Evolutionary conservation across 2,329 filamentous ascomycete genomes (phyloP), one percentile per base, ranked within the genome.

Genomic region (Penicillium sp.): DNA sequence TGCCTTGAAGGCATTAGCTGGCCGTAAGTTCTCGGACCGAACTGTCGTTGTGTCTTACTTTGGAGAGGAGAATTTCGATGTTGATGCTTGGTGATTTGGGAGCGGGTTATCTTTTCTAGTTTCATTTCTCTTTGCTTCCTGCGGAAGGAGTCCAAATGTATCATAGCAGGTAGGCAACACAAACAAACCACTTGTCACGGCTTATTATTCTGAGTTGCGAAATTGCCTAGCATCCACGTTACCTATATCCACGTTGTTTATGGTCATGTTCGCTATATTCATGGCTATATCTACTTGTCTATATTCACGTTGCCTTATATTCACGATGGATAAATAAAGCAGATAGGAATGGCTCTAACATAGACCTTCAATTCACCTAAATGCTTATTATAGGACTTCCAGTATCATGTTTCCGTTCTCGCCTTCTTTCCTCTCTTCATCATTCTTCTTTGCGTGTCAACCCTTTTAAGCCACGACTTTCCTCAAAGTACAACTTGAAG

Each of bases 1-100:
- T 69, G 96, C 95, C 8, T 81, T 99, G 55, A 87, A 89, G 68
- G 88, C 91, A n/a, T 81, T 99, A 66, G 95, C 96, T 29, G 95
- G 95, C 47, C 85, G 96, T 63, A 97, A 98, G 74, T 99, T 99
- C 73, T 90, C 93, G 0, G 91, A 98, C 77, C 86, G 96, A 67
- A 99, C 95, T 3, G 96, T 99, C 27, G 92, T 99, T 13, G 92
- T 91, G 3, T 98, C 95, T 4, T 97, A 95, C 78, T 99, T 97
- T 75, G 90, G 92, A 22, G 96, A 93, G 87, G 93, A 98, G 77
- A 96, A 96, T 72, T 98, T 97, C 68, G 93, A 98, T 69, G 63
- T 64, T 21, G 65, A 67, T 46, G 65, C 65, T 22, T 67, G 65
- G 65, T 67, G 56, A 60, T 54, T 13, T 45, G 1, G 49, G 7